These are phyloP conservation scores for Fusarium multiceps DNA, from an alignment of 2,329 filamentous ascomycete genomes.

Conservation along the genomic window DNA sequence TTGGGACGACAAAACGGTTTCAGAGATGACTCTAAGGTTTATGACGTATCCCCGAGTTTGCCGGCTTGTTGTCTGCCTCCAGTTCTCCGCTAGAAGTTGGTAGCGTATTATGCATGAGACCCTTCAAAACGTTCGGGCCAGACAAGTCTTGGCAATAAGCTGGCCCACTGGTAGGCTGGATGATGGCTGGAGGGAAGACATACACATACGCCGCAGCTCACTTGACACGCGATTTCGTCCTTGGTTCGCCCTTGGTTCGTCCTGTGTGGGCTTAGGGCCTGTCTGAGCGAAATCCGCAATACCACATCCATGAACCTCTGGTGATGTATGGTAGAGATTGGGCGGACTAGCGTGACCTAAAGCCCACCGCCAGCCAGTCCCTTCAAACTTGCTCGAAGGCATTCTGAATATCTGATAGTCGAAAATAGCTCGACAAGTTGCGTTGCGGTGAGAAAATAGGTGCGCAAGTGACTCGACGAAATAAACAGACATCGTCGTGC, in stretches of 20 bases:
- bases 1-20: neutral
- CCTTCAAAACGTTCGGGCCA: conserved; percentile 15
- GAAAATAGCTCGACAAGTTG: neutral
- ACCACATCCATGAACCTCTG: conserved; percentile 40
- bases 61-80: conserved; percentile 18
- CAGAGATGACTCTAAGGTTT: neutral
- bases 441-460: conserved; percentile 4
- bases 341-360: conserved; percentile 23
- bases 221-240: conserved; percentile 46
- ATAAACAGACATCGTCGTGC: neutral
- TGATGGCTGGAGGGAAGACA: conserved; percentile 40
- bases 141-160: conserved; percentile 20
- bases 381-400: neutral
- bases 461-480: conserved; percentile 6
- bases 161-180: conserved; percentile 35
- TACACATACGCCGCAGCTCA: conserved; percentile 49
- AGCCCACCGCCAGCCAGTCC: conserved; percentile 19
- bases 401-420: neutral
- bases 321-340: conserved; percentile 36
- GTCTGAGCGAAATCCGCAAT: conserved; percentile 39
- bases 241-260: conserved; percentile 36
- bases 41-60: conserved; percentile 24
- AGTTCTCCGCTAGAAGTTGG: conserved; percentile 18
- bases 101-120: conserved; percentile 19
- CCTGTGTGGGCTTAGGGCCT: conserved; percentile 37